Evolutionary conservation across 2,329 filamentous ascomycete species (phyloP), one percentile per base, ranked within the genome.

Genomic region (Neophaeococcomyces mojaviensis): DNA sequence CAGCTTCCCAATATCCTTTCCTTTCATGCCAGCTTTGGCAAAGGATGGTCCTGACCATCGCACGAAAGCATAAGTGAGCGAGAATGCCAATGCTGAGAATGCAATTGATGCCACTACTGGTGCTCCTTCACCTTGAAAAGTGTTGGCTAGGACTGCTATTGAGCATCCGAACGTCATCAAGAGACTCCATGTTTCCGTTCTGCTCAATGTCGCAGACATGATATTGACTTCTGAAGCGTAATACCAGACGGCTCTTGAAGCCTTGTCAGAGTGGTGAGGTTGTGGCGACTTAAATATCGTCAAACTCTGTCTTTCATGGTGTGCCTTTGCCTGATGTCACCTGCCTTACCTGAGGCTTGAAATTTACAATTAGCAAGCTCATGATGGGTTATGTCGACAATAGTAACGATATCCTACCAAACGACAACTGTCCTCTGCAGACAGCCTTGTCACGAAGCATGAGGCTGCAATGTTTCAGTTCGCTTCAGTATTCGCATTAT

Each of bases 1-100:
- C 48, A 77, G 68, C 66, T 88, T 98, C 61, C 84, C 83, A 73
- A 96, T 75, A 64, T 98, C 92, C 59, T 79, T 85, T 46, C 92
- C 92, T 63, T 89, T 92, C 61, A 96, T 78, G 13, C 90, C 92
- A 31, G 86, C 86, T 56, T 78, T 81, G 63, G 96, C 82, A 64
- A 98, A 97, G 1, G 85, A 83, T 46, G 86, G 82, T 1, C 90
- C 90, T 4, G 96, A 83, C 90, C 90, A 97, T 71, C 85, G 76
- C 65, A 97, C 90, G 70, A 96, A 79, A 59, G 86, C 81, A 65
- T 86, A 97, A 50, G 81, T 81, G 39, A 84, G 79, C 3, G 82
- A 74, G 63, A 95, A 98, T 30, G 86, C 88, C 55, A 95, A 73
- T 18, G 84, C 79, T 59, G 87, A 92, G 58, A 97, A 84, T 13